Percentiles rank a stretch among this genome's conserved stretches.
phyloP scores from a whole-genome alignment of 2,329 filamentous ascomycete genomes.

The Neospermospora avenae region DNA sequence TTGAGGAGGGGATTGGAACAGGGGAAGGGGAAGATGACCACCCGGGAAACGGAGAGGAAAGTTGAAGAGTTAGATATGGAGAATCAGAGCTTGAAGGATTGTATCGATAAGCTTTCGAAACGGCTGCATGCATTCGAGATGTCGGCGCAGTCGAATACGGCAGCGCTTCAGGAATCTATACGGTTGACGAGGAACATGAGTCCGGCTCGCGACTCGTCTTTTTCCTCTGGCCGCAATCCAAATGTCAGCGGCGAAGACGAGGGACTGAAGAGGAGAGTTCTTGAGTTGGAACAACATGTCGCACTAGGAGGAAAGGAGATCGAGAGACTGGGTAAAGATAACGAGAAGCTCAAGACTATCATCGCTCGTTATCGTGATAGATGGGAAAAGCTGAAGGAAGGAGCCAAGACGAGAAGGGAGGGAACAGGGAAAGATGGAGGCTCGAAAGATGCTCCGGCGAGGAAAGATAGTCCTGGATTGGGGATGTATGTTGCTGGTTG shows the following conservation, averaged over 20 bases:
- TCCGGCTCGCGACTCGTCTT: slow-evolving; percentile 37
- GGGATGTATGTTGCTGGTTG: slow-evolving; percentile 11
- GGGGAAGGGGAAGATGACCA: slow-evolving; percentile 38
- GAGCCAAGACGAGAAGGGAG: slow-evolving; percentile 47
- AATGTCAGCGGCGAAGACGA: slow-evolving; percentile 39
- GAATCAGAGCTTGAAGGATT: slow-evolving; percentile 79
- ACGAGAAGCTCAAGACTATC: slow-evolving; percentile 54
- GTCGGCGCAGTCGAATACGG: slow-evolving; percentile 81
- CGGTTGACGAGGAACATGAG: slow-evolving; percentile 58
- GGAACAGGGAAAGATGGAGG: slow-evolving; percentile 18
- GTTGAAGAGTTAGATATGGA: slow-evolving; percentile 86
- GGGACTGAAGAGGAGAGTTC: slow-evolving; percentile 47
- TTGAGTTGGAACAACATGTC: slow-evolving; percentile 67
- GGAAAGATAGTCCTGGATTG: slow-evolving; percentile 12
- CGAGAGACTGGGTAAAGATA: slow-evolving; percentile 58
- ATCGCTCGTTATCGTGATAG: slow-evolving; percentile 57
- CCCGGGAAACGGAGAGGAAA: slow-evolving; percentile 57
- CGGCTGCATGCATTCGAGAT: slow-evolving; percentile 92
- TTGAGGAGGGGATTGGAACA: slow-evolving; percentile 38
- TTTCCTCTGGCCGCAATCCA: too few relatives aligned
- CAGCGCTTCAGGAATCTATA: slow-evolving; percentile 82
- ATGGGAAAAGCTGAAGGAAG: slow-evolving; percentile 68
- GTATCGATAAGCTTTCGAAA: slow-evolving; percentile 81
- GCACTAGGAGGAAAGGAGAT: slow-evolving; percentile 55
- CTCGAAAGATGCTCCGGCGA: slow-evolving; percentile 11